Percentiles rank a stretch among this genome's conserved stretches.
phyloP scores from a whole-genome alignment of 2,329 filamentous ascomycete species.

The Cordyceps cateniannulata region DNA sequence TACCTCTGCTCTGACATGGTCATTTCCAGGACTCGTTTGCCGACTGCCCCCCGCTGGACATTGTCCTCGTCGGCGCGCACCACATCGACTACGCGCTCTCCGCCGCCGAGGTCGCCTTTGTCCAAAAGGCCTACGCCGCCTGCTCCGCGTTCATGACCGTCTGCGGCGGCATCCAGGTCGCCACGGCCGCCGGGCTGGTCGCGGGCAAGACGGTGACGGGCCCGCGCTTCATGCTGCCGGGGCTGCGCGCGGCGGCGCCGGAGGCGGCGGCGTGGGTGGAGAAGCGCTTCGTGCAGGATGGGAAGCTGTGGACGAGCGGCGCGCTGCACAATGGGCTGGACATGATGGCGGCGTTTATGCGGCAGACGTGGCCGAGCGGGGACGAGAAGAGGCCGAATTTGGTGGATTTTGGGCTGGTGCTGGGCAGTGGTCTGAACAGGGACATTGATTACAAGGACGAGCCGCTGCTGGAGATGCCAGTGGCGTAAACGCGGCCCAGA shows the following conservation, averaged over 20 bases:
- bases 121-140: constrained; percentile 28
- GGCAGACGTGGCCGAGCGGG: constrained; percentile 23
- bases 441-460: constrained; percentile 28
- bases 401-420: constrained; percentile 16
- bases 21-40: constrained; percentile 36
- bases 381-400: constrained; percentile 14
- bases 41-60: constrained; percentile 33
- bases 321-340: constrained; percentile 29
- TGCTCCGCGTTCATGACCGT: constrained; percentile 33
- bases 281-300: constrained; percentile 29
- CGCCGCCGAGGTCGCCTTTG: constrained; percentile 28
- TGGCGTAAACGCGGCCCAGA: background rate
- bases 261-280: constrained; percentile 31
- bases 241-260: constrained; percentile 22
- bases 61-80: constrained; percentile 34
- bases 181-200: constrained; percentile 29
- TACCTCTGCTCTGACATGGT: too few relatives aligned
- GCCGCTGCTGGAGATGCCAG: background rate
- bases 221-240: constrained; percentile 24
- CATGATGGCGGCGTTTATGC: constrained; percentile 26
- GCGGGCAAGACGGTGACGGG: constrained; percentile 31
- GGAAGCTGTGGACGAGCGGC: constrained; percentile 31
- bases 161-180: constrained; percentile 30
- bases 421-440: constrained; percentile 22
- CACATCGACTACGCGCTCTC: constrained; percentile 22